Percentiles rank a stretch among this genome's conserved stretches.
Conservation (phyloP, 768 basidiomycete genomes). For the Bullera alba region DNA sequence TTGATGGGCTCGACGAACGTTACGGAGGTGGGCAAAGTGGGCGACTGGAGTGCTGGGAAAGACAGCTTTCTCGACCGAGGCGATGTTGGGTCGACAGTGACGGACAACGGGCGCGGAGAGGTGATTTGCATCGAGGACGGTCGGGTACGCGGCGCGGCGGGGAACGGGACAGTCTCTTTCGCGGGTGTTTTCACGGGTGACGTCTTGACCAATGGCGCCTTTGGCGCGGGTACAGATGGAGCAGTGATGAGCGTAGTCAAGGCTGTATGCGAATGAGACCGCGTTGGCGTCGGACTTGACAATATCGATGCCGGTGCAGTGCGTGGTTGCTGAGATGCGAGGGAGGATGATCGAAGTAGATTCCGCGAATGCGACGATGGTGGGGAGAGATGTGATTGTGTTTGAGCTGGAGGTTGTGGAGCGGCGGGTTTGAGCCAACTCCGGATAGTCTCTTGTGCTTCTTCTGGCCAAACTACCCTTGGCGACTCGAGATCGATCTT, state of each 20-base stretch:
- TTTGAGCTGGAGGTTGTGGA: not conserved
- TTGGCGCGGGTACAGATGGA: conserved; percentile 7
- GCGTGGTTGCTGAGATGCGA: conserved; percentile 2
- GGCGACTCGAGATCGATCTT: conserved; percentile 29
- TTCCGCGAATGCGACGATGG: conserved; percentile 4
- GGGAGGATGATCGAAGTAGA: conserved; percentile 16
- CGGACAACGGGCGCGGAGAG: no score
- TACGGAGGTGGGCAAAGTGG: conserved; percentile 22
- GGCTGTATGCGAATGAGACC: conserved; percentile 23
- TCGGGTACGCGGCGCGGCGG: not conserved
- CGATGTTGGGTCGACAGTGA: conserved; percentile 7
- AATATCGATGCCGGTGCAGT: not conserved
- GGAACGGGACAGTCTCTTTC: conserved; percentile 10
- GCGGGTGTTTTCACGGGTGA: not conserved
- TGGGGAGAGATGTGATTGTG: conserved; percentile 11
- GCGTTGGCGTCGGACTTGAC: conserved; percentile 11
- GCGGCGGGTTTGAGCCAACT: conserved; percentile 30
- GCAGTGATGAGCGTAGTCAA: conserved; percentile 10
- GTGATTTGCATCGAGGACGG: no score
- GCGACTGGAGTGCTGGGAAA: conserved; percentile 30
- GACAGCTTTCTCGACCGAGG: conserved; percentile 9
- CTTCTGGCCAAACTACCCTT: conserved; percentile 28
- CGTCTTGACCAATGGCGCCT: not conserved
- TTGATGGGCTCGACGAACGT: conserved; percentile 29
- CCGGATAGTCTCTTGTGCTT: conserved; percentile 20